Base-by-base conservation (phyloP, 2,329 filamentous ascomycete genomes). In the Pseudocercospora musae region DNA sequence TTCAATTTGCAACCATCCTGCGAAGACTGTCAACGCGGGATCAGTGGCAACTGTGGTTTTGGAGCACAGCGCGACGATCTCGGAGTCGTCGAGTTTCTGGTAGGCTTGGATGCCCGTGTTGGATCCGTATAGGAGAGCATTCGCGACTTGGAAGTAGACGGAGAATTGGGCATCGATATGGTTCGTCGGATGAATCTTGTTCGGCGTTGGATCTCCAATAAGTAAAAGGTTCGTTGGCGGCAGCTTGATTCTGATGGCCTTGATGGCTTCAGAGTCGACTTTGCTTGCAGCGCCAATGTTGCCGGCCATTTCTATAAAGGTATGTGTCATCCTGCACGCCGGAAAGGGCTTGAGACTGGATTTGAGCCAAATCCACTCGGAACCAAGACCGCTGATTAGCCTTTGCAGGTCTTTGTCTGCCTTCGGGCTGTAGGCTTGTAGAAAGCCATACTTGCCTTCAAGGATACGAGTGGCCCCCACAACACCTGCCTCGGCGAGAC, bases 141-240 rank as follows among this genome's bases (percentile, higher is more conserved):
- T 67, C 3, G 74, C 73, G 1, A 71, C 69, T 33, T 75, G 74
- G 59, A 73, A 77, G 57, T 75, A 76, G 1, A 70, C 73, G 10
- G 70, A 73, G 60, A 76, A 75, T 57, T 76, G 74, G 2, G 73
- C 74, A 58, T 76, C 74, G 49, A 76, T 73, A 57, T 70, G 65
- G 57, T 76, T 76, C 40, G 63, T 65, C 1, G 74, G 74, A 57
- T 75, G 74, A 25, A 74, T 66, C 53, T 77, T 76, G 60, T 75
- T 76, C 3, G 72, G 70, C 18, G 68, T 75, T 18, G 69, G 69
- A 20, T 73, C 71, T n/a, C 74, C 75, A 9, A 76, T 68, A 40
- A 76, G 65, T 56, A 68, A 59, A 50, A 68, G 67, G 46, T 68
- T 71, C 7, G 67, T 60, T 5, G 68, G 62, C 33, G 61, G 65